Percentiles rank a stretch among this genome's conserved stretches.
Conservation (phyloP, 2,329 filamentous ascomycete genomes). For the Fusarium sp. region DNA sequence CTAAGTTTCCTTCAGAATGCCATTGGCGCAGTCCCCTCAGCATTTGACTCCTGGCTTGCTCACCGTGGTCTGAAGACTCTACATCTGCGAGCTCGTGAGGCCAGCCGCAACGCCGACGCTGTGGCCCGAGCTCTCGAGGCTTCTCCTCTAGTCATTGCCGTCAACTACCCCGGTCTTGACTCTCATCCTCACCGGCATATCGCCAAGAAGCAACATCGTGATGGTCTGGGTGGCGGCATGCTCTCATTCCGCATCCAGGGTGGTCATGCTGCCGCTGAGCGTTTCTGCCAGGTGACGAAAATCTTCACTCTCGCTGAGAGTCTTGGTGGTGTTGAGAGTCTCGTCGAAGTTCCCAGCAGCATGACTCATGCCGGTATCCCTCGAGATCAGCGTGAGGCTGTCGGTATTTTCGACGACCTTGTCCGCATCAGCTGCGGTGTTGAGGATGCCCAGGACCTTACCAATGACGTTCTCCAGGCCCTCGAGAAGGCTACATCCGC, state of each 20-base stretch:
- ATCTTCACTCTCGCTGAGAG: conserved; percentile 95
- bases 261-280: conserved; percentile 84
- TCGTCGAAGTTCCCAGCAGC: conserved; percentile 90
- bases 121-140: conserved; percentile 81
- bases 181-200: conserved; percentile 89
- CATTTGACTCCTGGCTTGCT: conserved; percentile 98
- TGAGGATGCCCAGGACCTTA: conserved; percentile 88
- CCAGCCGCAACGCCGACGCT: conserved; percentile 80
- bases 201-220: conserved; percentile 88
- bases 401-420: conserved; percentile 94
- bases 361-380: conserved; percentile 99
- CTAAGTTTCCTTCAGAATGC: conserved; percentile 96
- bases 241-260: conserved; percentile 93
- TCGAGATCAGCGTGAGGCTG: conserved; percentile 85
- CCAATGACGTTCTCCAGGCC: conserved; percentile 82
- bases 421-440: conserved; percentile 94
- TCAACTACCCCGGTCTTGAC: conserved; percentile 94
- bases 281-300: conserved; percentile 88
- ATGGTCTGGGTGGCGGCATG: conserved; percentile 97
- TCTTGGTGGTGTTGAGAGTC: conserved; percentile 88
- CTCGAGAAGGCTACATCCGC: conserved; percentile 74
- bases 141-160: conserved; percentile 82
- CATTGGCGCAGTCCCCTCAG: conserved; percentile 91
- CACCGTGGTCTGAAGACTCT: conserved; percentile 97
- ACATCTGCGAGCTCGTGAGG: conserved; percentile 89